These are phyloP conservation scores for Pseudozyma flocculosa DNA, from an alignment of 1,284 basidiomycete species.

Conservation along the genomic window DNA sequence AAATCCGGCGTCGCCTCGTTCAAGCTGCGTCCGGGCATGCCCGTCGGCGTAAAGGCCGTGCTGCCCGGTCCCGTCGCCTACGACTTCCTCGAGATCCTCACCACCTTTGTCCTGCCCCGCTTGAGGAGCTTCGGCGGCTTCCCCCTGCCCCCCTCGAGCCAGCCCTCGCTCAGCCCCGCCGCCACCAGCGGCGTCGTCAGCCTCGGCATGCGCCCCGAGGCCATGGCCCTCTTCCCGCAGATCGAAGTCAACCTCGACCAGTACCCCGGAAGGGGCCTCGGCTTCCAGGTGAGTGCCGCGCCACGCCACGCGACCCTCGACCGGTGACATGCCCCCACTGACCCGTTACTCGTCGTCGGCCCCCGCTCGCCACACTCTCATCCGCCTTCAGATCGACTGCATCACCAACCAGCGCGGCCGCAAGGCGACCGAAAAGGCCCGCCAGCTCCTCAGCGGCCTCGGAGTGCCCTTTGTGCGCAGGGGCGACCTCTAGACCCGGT, in stretches of 20 bases:
- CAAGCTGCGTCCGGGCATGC: conserved; percentile 77
- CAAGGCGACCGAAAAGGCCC: conserved; percentile 50
- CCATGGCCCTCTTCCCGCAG: conserved; percentile 83
- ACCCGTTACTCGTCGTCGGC: background rate
- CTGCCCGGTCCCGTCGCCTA: conserved; percentile 88
- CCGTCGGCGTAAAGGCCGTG: conserved; percentile 84
- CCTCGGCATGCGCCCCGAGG: conserved; percentile 79
- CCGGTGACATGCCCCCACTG: background rate
- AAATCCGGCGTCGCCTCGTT: conserved; percentile 81
- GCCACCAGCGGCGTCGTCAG: conserved; percentile 82
- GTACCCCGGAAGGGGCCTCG: conserved; percentile 50
- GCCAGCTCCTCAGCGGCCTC: conserved; percentile 48
- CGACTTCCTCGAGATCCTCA: conserved; percentile 83
- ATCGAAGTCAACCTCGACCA: conserved; percentile 56
- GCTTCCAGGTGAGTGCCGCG: conserved; percentile 39
- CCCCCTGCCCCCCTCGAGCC: conserved; percentile 65
- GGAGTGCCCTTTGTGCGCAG: conserved; percentile 54
- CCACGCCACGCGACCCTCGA: background rate
- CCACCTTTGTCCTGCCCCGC: conserved; percentile 91
- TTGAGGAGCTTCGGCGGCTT: conserved; percentile 87
- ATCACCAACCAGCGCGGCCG: conserved; percentile 55
- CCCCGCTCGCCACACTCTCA: background rate
- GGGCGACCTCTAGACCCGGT: conserved; percentile 39
- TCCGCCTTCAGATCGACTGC: conserved; percentile 44
- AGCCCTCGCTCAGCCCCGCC: conserved; percentile 61